Evolutionary conservation across 495 filamentous ascomycete genomes (phyloP).

Genomic region (Penicillium subrubescens): DNA sequence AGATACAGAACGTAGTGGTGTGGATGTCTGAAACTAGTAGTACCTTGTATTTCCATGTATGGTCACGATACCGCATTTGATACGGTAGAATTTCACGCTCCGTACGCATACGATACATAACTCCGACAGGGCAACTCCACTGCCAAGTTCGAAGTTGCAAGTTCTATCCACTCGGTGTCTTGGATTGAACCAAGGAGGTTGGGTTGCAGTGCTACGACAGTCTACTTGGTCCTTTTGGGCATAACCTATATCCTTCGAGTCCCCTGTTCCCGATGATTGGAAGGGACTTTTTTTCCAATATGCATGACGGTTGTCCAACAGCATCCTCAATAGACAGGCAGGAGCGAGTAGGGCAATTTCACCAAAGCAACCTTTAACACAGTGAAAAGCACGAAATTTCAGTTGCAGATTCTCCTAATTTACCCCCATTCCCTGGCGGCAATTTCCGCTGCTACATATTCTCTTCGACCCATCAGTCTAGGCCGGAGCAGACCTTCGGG

Average conservation of each 20-base stretch:
- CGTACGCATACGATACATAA: not conserved
- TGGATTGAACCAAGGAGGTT: not conserved
- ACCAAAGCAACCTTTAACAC: not conserved
- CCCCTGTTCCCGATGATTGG: not conserved
- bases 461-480: not conserved
- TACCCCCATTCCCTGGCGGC: not conserved
- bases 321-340: not conserved
- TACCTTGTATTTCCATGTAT: not conserved
- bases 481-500: not conserved
- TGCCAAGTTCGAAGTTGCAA: not conserved
- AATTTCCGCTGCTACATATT: not conserved
- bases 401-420: not conserved
- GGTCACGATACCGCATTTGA: not conserved
- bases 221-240: too few relatives aligned
- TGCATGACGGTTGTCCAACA: too few relatives aligned
- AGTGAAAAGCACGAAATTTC: not conserved
- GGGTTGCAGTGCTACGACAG: not conserved
- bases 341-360: not conserved
- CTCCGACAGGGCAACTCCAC: not conserved
- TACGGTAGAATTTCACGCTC: too few relatives aligned
- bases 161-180: constrained; percentile 1
- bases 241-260: not conserved
- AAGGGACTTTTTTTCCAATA: not conserved
- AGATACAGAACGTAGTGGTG: not conserved
- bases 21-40: constrained; percentile 3